Percentiles rank a stretch among this genome's conserved stretches.
Evolutionary conservation across 140 eudicot genomes (phyloP).

Genomic region (Cichorium intybus): DNA sequence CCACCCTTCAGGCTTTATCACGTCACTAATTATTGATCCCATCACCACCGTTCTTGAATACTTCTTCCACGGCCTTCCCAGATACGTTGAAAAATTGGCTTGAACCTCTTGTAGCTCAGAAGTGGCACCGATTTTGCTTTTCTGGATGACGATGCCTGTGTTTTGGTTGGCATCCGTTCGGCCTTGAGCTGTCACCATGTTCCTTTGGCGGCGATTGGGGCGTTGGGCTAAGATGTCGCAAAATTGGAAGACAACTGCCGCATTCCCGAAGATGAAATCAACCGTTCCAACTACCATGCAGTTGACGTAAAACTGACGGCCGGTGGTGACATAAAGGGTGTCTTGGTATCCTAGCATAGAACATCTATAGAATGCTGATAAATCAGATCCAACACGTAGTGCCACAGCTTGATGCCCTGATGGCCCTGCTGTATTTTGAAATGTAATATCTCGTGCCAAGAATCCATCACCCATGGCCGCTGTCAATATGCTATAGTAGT

Average conservation of each 20-base stretch:
- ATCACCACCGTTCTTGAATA: slow-evolving; percentile 26
- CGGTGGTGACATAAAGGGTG: slow-evolving; percentile 17
- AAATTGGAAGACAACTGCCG: slow-evolving; percentile 29
- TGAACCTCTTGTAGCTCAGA: slow-evolving; percentile 8
- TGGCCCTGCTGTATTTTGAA: slow-evolving; percentile 36
- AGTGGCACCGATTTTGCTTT: slow-evolving; percentile 11
- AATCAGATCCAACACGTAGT: slow-evolving; percentile 25
- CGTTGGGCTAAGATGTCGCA: slow-evolving; percentile 13
- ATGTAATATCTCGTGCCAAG: slow-evolving; percentile 21
- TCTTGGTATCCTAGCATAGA: slow-evolving; percentile 30
- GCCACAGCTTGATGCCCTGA: slow-evolving; percentile 36
- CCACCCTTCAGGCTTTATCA: slow-evolving; percentile 32
- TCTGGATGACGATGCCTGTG: slow-evolving; percentile 24
- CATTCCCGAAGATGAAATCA: slow-evolving; percentile 35
- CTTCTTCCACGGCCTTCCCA: slow-evolving; percentile 40
- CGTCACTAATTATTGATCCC: slow-evolving; percentile 19
- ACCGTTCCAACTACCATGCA: slow-evolving; percentile 26
- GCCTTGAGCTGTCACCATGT: slow-evolving; percentile 38
- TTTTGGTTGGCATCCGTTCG: slow-evolving; percentile 24
- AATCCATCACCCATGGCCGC: slow-evolving; percentile 30
- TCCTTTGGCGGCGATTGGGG: slow-evolving; percentile 21
- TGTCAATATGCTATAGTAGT: background rate
- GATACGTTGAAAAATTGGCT: background rate
- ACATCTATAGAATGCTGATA: slow-evolving; percentile 31
- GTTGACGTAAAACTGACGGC: slow-evolving; percentile 30